Base-by-base conservation (phyloP, 805 yeast genomes). In the Monosporozyma yasuniensis region DNA sequence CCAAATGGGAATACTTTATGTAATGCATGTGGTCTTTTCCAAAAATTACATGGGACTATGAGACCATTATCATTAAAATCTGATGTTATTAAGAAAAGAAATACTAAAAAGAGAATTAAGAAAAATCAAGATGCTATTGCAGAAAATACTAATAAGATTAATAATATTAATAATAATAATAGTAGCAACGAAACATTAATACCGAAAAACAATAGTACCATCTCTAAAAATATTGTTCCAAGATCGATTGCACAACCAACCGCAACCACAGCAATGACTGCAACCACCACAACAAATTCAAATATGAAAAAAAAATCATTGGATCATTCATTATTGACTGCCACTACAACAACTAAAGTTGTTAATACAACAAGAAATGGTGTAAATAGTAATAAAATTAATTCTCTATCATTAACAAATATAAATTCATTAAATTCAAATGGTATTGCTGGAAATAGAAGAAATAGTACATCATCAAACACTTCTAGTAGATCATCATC, bases 21-120 rank as follows among this genome's bases (percentile, higher is more conserved):
- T 70, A 91, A 91, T 66, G 98, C 99, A 0, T 91, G 99, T 71
- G 99, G 98, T 0, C 72, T 91, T 52, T 91, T 91, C 59, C 76
- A 87, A 61, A 91, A 91, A 66, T 72, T 91, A 22, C 98, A 91
- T 61, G 98, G 97, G n/a, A 91, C 88, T 3, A 95, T 87, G 54
- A 74, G 98, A 51, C 99, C 99, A 0, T 72, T 91, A 47, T 84
- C 95, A 12, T 72, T 90, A 59, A 90, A 89, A 63, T 86, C 97
- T 0, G 96, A 90, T 64, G 93, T 90, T 1, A 90, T 91, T 50
- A 88, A 89, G 66, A 87, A 89, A 67, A 77, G 99, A 58, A 67
- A 64, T 48, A 61, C 69, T 12, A 64, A 65, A 52, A 96, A 90
- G 66, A 75, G 96, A 47, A 75, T 78, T 47, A 71, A 62, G 58